Conservation (phyloP, 2,329 filamentous ascomycete species). For the Epichloe uncinata region DNA sequence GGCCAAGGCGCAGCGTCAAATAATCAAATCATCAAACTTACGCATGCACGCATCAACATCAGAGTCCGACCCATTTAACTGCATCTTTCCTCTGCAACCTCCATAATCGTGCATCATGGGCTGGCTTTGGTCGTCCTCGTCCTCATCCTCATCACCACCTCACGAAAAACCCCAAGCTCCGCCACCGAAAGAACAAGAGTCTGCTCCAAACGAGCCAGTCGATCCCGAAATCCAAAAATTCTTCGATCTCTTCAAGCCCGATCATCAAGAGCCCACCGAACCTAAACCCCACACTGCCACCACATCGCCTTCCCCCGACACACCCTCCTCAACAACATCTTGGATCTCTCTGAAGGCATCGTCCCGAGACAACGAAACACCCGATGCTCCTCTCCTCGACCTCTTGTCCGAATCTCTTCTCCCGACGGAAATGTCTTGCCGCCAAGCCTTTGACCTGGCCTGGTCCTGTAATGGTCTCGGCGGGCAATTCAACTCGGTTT, state of each 20-base stretch:
- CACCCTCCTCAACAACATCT: constrained; percentile 16
- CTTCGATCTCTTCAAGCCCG: constrained; percentile 29
- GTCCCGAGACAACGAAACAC: constrained; percentile 10
- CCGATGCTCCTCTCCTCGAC: constrained; percentile 19
- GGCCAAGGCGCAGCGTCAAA: background rate
- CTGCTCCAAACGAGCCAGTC: constrained; percentile 15
- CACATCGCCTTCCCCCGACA: constrained; percentile 17
- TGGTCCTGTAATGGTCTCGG: constrained; percentile 90
- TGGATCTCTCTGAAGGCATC: constrained; percentile 23
- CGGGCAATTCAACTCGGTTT: constrained; percentile 83
- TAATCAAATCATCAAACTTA: no score
- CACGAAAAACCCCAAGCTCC: constrained; percentile 11
- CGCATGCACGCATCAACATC: no score
- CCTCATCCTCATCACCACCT: constrained; percentile 17
- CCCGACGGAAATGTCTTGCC: constrained; percentile 76
- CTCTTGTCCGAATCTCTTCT: constrained; percentile 56
- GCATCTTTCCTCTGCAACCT: background rate
- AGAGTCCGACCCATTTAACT: background rate
- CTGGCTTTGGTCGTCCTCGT: constrained; percentile 43
- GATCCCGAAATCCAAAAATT: constrained; percentile 44
- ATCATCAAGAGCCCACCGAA: constrained; percentile 15
- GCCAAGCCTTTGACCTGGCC: constrained; percentile 77
- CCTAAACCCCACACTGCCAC: constrained; percentile 8
- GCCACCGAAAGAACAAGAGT: constrained; percentile 10
- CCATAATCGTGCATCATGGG: constrained; percentile 32